phyloP scores from a whole-genome alignment of 1,284 basidiomycete species.

The Inonotus hispidus region DNA sequence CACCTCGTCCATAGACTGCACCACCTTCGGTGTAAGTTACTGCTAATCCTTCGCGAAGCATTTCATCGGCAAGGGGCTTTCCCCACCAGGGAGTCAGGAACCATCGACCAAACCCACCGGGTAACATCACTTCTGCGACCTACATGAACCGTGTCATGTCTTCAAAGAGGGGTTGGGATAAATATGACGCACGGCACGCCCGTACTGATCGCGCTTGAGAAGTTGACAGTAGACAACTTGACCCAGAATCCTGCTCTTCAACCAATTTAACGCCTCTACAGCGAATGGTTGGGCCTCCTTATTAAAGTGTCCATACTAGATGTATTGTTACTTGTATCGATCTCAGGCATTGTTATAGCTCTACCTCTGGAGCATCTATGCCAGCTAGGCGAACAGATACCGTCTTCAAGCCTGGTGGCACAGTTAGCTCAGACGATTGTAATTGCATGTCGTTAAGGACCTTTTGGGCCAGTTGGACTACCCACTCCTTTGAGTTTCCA shows the following conservation, averaged over 20 bases:
- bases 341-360: not conserved
- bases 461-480: conserved; percentile 57
- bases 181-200: conserved; percentile 56
- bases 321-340: not conserved
- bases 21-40: conserved; percentile 71
- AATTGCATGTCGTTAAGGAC: conserved; percentile 31
- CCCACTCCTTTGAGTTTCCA: conserved; percentile 47
- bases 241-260: conserved; percentile 53
- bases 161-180: not conserved
- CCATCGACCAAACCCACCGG: conserved; percentile 44
- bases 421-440: not conserved
- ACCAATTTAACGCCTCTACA: conserved; percentile 67
- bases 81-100: conserved; percentile 37
- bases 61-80: conserved; percentile 62
- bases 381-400: conserved; percentile 83
- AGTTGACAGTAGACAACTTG: conserved; percentile 64
- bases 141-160: conserved; percentile 27
- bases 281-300: conserved; percentile 68
- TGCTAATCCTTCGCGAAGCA: conserved; percentile 74
- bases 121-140: conserved; percentile 61
- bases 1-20: conserved; percentile 70
- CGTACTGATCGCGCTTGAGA: conserved; percentile 75
- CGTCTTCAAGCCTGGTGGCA: conserved; percentile 64
- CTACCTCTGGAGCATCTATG: conserved; percentile 85
- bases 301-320: conserved; percentile 73